Percentiles rank a stretch among this genome's conserved stretches.
phyloP scores from a whole-genome alignment of 1,284 basidiomycete genomes.

The Cyathus olla region DNA sequence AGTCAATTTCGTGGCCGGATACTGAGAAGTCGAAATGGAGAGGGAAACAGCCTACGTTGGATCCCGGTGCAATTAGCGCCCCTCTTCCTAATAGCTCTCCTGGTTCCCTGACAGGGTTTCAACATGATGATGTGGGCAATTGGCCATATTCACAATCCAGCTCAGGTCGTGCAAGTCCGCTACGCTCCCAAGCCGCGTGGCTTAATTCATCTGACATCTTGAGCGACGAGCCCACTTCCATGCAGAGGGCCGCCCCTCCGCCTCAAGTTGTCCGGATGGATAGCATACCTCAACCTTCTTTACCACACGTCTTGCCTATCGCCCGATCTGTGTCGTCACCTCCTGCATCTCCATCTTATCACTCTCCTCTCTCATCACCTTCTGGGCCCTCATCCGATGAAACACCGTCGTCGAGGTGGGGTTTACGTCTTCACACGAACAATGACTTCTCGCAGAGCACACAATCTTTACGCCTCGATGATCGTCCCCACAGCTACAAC shows the following conservation, averaged over 20 bases:
- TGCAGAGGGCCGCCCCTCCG: conserved; percentile 15
- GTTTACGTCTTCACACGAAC: conserved; percentile 12
- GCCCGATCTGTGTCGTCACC: conserved; percentile 34
- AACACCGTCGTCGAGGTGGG: conserved; percentile 4
- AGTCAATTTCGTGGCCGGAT: conserved; percentile 39
- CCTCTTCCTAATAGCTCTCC: conserved; percentile 43
- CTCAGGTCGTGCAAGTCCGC: conserved; percentile 29
- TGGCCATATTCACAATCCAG: conserved; percentile 20
- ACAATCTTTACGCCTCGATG: conserved; percentile 43
- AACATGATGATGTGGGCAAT: conserved; percentile 20
- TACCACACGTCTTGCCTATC: conserved; percentile 22
- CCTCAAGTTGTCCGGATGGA: conserved; percentile 25
- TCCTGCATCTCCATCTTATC: conserved; percentile 14
- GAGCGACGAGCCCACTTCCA: conserved; percentile 6
- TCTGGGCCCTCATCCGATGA: conserved; percentile 3
- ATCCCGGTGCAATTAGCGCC: conserved; percentile 38
- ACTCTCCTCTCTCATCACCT: conserved; percentile 31
- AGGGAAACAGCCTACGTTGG: conserved; percentile 18
- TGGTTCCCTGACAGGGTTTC: conserved; percentile 43
- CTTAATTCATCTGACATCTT: conserved; percentile 21
- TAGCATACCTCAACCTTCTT: conserved; percentile 16
- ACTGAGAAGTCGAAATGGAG: conserved; percentile 28
- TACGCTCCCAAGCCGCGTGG: conserved; percentile 36
- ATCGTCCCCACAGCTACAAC: conserved; percentile 21
- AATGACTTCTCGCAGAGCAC: conserved; percentile 38